phyloP scores from a whole-genome alignment of 1,284 basidiomycete species.

The Papiliotrema terrestris region DNA sequence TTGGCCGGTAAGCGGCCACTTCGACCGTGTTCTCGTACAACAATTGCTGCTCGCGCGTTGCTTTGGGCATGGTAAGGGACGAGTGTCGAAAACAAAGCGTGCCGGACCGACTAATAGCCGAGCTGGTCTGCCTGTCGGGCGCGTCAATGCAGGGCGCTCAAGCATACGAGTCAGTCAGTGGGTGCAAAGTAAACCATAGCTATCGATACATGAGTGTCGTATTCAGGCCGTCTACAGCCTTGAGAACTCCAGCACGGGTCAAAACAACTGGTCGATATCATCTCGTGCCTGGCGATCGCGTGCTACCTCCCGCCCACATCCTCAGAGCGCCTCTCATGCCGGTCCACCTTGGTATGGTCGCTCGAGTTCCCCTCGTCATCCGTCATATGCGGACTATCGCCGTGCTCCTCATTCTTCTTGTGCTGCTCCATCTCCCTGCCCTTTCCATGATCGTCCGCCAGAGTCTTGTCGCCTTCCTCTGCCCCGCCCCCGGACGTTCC shows the following conservation, averaged over 20 bases:
- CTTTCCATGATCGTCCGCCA: conserved; percentile 1
- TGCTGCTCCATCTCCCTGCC: not conserved
- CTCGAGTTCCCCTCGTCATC: not conserved
- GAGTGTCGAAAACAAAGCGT: not conserved
- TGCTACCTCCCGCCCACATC: not conserved
- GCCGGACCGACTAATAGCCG: not conserved
- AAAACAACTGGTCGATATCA: too few relatives aligned
- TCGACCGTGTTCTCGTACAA: conserved; percentile 6
- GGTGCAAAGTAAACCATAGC: not conserved
- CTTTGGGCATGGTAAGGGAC: not conserved
- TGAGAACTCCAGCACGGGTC: too few relatives aligned
- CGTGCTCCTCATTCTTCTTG: not conserved
- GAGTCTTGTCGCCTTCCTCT: conserved; percentile 7
- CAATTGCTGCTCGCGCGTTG: conserved; percentile 14
- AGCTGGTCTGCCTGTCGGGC: not conserved
- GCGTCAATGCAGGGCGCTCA: not conserved
- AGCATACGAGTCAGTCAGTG: not conserved
- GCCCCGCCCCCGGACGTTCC: not conserved
- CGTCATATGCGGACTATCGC: not conserved
- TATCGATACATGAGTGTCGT: not conserved
- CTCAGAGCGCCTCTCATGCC: not conserved
- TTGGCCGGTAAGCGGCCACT: not conserved
- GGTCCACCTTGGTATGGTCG: not conserved
- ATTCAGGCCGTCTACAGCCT: not conserved
- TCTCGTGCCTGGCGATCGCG: not conserved